Conservation (phyloP, 345 rosid species). For the Dipteronia dyeriana region DNA sequence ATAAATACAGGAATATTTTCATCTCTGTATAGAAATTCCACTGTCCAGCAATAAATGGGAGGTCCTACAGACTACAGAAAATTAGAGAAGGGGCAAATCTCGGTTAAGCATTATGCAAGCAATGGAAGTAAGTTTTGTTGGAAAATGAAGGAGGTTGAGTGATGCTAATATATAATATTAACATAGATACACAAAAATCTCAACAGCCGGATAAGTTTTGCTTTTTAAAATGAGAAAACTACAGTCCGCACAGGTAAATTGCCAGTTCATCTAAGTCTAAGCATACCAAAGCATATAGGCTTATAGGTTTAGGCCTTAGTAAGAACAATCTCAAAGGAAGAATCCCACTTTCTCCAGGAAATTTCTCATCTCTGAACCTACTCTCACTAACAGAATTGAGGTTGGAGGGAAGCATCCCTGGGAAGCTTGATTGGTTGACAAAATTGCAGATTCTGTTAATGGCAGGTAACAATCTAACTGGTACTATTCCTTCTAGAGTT, state of each 20-base stretch:
- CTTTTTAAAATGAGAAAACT: neutral
- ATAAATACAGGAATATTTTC: no score
- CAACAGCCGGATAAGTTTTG: neutral
- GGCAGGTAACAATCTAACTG: neutral
- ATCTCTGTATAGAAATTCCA: no score
- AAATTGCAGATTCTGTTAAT: neutral
- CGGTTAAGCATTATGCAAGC: no score
- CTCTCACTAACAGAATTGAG: neutral
- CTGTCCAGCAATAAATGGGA: no score
- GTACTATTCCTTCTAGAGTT: neutral
- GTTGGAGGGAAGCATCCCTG: neutral
- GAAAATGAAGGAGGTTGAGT: no score
- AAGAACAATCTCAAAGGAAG: conserved; percentile 1
- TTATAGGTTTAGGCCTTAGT: neutral
- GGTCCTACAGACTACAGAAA: no score
- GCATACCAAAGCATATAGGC: neutral
- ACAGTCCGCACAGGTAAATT: neutral
- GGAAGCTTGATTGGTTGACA: neutral
- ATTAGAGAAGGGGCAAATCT: no score
- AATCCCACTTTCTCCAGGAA: conserved; percentile 2
- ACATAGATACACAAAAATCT: no score
- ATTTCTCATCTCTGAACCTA: neutral
- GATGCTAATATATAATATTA: no score
- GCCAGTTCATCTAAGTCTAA: neutral
- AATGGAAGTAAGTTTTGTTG: no score